Base-by-base conservation (phyloP, 164 flowering plant genomes). In the Macadamia tetraphylla region DNA sequence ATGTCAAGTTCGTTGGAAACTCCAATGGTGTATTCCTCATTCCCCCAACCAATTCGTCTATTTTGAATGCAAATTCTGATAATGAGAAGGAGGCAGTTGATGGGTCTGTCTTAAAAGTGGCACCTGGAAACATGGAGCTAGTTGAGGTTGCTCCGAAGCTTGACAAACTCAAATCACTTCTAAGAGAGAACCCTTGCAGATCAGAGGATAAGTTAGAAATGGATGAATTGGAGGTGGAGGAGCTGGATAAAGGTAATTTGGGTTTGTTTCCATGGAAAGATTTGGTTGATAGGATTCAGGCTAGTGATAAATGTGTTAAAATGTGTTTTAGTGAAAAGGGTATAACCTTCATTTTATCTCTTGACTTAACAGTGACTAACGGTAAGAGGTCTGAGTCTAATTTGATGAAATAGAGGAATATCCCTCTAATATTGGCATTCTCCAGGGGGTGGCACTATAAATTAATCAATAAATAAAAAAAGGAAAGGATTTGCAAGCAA, bases 1-100 rank as follows among this genome's bases (percentile, higher is more conserved):
- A 86, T 2, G 71, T 94, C 53, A 94, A 94, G 67, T 92, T 81
- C 65, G 96, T 92, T 42, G 92, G 91, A 63, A 91, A 78, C 57
- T 92, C 99, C 44, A 94, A 94, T 76, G 87, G 97, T 31, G 84
- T 84, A 9, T 79, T 87, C 56, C 90, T 94, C 46, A 72, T 92
- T 60, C 97, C 99, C 30, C 91, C 95, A 11, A 65, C 79, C 7
- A 74, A 74, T 60, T 67, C 61, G 55, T 68, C 69, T 18, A 68
- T 53, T 6, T 56, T 49, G 1, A 56, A 42, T 59, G 64, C 69
- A 32, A 61, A 62, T 29, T 13, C 29, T 15, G 58, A 67, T 59
- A 43, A 70, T 63, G 15, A 18, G 63, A 67, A 70, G 23, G 72
- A 65, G 14, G 52, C 67, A 13, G 64, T 1, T 60, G 71, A 65